These are phyloP conservation scores for Ogataea philodendri DNA, from an alignment of 805 yeast species.

Conservation along the genomic window DNA sequence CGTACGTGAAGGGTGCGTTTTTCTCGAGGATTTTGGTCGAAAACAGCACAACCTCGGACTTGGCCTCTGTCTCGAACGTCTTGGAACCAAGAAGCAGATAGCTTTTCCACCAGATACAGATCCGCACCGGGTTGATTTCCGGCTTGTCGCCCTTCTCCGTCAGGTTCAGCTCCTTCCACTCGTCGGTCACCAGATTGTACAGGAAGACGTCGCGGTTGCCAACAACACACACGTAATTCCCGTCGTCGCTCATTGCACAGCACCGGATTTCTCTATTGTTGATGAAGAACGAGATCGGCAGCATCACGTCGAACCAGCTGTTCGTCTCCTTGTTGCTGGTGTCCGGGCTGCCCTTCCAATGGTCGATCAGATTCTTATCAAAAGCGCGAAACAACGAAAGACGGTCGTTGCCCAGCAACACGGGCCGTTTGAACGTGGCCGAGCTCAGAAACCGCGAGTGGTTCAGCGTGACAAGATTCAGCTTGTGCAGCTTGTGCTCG, in stretches of 20 bases:
- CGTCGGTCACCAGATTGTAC: constrained; percentile 38
- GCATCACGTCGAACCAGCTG: constrained; percentile 45
- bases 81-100: constrained; percentile 32
- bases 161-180: constrained; percentile 45
- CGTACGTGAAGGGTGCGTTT: constrained; percentile 27
- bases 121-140: constrained; percentile 33
- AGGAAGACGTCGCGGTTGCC: constrained; percentile 47
- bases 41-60: constrained; percentile 33
- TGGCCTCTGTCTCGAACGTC: constrained; percentile 22
- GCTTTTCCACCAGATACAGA: constrained; percentile 39
- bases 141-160: constrained; percentile 29
- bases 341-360: constrained; percentile 27
- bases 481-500: constrained; percentile 30
- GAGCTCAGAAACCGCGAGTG: constrained; percentile 25
- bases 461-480: constrained; percentile 28
- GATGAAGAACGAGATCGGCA: constrained; percentile 46
- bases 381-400: constrained; percentile 46
- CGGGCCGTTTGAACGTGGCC: constrained; percentile 37
- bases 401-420: constrained; percentile 39
- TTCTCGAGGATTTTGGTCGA: constrained; percentile 26
- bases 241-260: constrained; percentile 45
- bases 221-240: constrained; percentile 47
- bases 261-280: constrained; percentile 43
- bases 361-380: constrained; percentile 40
- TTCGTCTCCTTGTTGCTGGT: constrained; percentile 38